These are phyloP conservation scores for Neurospora cerealis DNA, from an alignment of 495 filamentous ascomycete species.

Conservation along the genomic window DNA sequence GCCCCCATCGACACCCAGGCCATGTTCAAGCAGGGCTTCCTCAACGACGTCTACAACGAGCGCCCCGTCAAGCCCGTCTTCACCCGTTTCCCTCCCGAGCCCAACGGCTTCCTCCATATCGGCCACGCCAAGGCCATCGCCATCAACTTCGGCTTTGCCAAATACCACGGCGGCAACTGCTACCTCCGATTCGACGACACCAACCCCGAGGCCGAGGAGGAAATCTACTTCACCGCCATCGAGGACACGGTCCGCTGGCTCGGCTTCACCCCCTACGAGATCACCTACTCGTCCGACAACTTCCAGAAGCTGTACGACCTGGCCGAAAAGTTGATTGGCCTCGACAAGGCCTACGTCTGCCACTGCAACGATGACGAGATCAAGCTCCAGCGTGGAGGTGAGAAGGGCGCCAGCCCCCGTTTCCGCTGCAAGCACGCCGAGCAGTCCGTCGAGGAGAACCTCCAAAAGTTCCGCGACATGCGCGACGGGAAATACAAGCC, in stretches of 20 bases:
- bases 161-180: conserved; percentile 66
- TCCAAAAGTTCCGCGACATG: conserved; percentile 83
- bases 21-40: conserved; percentile 81
- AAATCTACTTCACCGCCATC: conserved; percentile 68
- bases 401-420: conserved; percentile 53
- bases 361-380: conserved; percentile 52
- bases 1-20: conserved; percentile 50
- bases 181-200: conserved; percentile 69
- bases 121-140: conserved; percentile 96
- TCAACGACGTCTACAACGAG: conserved; percentile 70
- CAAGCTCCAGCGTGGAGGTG: conserved; percentile 75
- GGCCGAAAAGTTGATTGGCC: conserved; percentile 75
- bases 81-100: conserved; percentile 90
- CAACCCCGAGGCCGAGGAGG: conserved; percentile 75
- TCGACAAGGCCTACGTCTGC: conserved; percentile 66
- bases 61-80: conserved; percentile 54
- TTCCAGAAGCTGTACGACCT: conserved; percentile 82
- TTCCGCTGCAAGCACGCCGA: conserved; percentile 72
- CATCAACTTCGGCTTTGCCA: conserved; percentile 93
- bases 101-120: conserved; percentile 74
- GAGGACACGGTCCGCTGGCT: conserved; percentile 74
- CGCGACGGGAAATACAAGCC: conserved; percentile 83
- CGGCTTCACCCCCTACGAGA: conserved; percentile 63
- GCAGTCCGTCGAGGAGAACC: conserved; percentile 62
- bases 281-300: conserved; percentile 74